Evolutionary conservation across 352 stramenopile species (phyloP).

Genomic region (Phytophthora nicotianae): DNA sequence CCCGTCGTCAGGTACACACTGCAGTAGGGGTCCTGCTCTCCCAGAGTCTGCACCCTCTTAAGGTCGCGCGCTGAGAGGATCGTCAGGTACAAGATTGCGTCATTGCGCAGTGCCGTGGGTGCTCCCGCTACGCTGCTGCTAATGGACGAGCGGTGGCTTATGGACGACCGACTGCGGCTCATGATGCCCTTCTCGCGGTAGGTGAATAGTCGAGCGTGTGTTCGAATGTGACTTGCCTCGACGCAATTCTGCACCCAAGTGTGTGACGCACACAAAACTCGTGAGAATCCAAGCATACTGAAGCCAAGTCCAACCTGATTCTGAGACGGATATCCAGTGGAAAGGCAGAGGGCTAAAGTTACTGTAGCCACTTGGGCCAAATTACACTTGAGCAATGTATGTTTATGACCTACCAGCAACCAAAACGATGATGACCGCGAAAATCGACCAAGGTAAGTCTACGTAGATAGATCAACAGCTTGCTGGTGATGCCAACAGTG

Average conservation of each 20-base stretch:
- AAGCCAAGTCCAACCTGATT: constrained; percentile 20
- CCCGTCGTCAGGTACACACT: constrained; percentile 61
- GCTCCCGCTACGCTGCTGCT: constrained; percentile 37
- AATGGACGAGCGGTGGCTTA: constrained; percentile 36
- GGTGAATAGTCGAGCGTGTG: neutral
- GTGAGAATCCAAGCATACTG: constrained; percentile 5
- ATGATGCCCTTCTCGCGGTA: constrained; percentile 10
- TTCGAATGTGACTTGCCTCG: constrained; percentile 14
- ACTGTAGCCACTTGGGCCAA: constrained; percentile 4
- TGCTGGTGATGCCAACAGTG: neutral
- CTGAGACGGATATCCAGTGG: neutral
- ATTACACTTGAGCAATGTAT: neutral
- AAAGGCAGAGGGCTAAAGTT: constrained; percentile 11
- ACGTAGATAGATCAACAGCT: no score
- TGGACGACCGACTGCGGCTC: constrained; percentile 32
- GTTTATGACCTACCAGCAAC: constrained; percentile 3
- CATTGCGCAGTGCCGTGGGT: constrained; percentile 57
- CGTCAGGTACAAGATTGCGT: constrained; percentile 75
- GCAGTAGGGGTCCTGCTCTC: constrained; percentile 80
- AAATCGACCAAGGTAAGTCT: no score
- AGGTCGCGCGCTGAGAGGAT: constrained; percentile 66
- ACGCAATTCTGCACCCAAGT: constrained; percentile 16
- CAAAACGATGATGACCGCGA: constrained; percentile 13
- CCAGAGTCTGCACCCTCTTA: constrained; percentile 72
- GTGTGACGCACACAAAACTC: constrained; percentile 12